Percentiles rank a stretch among this genome's conserved stretches.
Conservation (phyloP, 345 rosid genomes). For the rapeseed (Brassica napus) region DNA sequence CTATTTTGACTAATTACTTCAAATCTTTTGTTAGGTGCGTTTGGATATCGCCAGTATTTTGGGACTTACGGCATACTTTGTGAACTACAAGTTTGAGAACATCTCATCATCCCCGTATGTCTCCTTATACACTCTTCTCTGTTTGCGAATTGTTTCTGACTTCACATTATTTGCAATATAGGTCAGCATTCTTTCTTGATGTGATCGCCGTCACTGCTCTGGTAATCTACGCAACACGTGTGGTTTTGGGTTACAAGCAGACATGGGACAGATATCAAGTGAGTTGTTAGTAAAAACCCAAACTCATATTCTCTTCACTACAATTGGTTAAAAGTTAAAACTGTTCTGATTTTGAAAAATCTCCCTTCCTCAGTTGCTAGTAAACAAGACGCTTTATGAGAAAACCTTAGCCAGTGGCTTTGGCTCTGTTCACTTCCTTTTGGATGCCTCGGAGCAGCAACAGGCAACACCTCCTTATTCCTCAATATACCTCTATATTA, state of each 20-base stretch:
- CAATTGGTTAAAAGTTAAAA: conserved; percentile 14
- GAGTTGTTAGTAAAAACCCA: conserved; percentile 37
- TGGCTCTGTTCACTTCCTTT: conserved; percentile 88
- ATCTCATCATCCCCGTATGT: conserved; percentile 83
- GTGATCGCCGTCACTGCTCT: conserved; percentile 80
- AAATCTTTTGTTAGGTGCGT: conserved; percentile 67
- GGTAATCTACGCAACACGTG: conserved; percentile 74
- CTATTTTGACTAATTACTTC: conserved; percentile 18
- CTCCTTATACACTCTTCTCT: conserved; percentile 1
- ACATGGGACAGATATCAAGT: conserved; percentile 98
- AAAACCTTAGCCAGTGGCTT: conserved; percentile 97
- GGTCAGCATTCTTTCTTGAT: conserved; percentile 89
- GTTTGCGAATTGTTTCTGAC: not conserved
- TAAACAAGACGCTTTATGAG: conserved; percentile 92
- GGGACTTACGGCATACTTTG: conserved; percentile 87
- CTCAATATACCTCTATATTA: not conserved
- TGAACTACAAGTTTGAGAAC: conserved; percentile 93
- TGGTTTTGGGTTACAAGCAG: conserved; percentile 94
- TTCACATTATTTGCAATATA: conserved; percentile 37
- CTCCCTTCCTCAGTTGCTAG: conserved; percentile 60
- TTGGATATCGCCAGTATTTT: conserved; percentile 76
- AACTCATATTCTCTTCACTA: conserved; percentile 10
- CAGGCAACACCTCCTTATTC: conserved; percentile 53
- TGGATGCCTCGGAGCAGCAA: conserved; percentile 98
- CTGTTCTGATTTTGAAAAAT: conserved; percentile 11